phyloP scores from a whole-genome alignment of 768 basidiomycete species.

The Heimioporus sp. region DNA sequence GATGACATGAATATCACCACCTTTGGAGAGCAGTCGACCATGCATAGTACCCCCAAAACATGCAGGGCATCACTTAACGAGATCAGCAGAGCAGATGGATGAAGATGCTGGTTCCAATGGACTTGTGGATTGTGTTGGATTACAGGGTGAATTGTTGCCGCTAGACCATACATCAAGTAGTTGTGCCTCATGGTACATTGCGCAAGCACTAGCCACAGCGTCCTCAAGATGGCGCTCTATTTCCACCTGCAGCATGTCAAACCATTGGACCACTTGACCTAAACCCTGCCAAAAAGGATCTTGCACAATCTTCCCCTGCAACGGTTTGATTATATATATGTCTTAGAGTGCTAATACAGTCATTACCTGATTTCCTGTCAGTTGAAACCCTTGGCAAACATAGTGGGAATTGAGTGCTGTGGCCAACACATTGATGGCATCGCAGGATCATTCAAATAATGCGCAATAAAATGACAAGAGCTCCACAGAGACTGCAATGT shows the following conservation, averaged over 20 bases:
- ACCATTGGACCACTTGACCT: constrained; percentile 29
- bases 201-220: too few species aligned
- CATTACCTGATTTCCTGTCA: neutral
- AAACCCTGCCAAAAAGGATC: constrained; percentile 34
- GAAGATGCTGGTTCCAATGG: too few species aligned
- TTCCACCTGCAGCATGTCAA: constrained; percentile 15
- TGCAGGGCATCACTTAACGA: constrained; percentile 27
- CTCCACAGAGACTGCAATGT: constrained; percentile 24
- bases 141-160: too few species aligned
- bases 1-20: constrained; percentile 37
- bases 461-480: constrained; percentile 33
- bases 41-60: constrained; percentile 23
- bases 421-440: constrained; percentile 18
- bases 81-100: too few species aligned
- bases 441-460: constrained; percentile 36
- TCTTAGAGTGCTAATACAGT: too few species aligned
- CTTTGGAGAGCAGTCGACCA: constrained; percentile 9
- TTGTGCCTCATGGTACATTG: too few species aligned
- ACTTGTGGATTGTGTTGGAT: too few species aligned
- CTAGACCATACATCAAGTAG: too few species aligned
- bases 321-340: too few species aligned
- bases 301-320: constrained; percentile 19
- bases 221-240: neutral
- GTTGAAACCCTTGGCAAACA: constrained; percentile 12
- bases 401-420: neutral